Conservation (phyloP, 116 monocot species). For the Trichopus zeylanicus region DNA sequence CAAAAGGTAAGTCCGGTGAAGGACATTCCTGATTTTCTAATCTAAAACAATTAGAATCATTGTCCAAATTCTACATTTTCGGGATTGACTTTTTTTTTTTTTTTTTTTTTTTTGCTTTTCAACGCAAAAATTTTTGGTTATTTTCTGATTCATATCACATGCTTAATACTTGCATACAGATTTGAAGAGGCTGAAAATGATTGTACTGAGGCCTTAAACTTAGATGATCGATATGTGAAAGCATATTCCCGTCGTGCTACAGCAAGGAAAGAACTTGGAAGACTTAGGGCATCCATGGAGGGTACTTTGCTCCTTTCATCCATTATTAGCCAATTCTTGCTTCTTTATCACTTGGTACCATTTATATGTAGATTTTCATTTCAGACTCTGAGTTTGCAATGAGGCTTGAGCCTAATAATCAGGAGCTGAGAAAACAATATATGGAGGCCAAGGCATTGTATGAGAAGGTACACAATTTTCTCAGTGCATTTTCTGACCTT, state of each 20-base stretch:
- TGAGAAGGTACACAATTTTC: slow-evolving; percentile 37
- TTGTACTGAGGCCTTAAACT: slow-evolving; percentile 84
- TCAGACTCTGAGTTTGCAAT: slow-evolving; percentile 88
- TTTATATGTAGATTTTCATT: slow-evolving; percentile 9
- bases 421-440: slow-evolving; percentile 73
- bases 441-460: slow-evolving; percentile 59
- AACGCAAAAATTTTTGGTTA: no score
- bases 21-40: no score
- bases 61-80: no score
- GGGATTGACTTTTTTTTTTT: no score
- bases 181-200: slow-evolving; percentile 85
- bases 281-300: slow-evolving; percentile 70
- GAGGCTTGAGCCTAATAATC: slow-evolving; percentile 93
- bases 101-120: no score
- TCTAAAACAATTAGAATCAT: no score
- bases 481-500: no score
- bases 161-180: no score
- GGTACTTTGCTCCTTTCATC: slow-evolving; percentile 26
- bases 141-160: no score
- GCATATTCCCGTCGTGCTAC: slow-evolving; percentile 96
- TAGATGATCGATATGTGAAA: slow-evolving; percentile 95
- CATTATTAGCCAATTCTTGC: not conserved
- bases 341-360: no score
- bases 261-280: slow-evolving; percentile 88
- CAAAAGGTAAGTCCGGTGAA: slow-evolving; percentile 69